These are phyloP conservation scores for Clausena lansium DNA, from an alignment of 345 rosid species.

Conservation along the genomic window DNA sequence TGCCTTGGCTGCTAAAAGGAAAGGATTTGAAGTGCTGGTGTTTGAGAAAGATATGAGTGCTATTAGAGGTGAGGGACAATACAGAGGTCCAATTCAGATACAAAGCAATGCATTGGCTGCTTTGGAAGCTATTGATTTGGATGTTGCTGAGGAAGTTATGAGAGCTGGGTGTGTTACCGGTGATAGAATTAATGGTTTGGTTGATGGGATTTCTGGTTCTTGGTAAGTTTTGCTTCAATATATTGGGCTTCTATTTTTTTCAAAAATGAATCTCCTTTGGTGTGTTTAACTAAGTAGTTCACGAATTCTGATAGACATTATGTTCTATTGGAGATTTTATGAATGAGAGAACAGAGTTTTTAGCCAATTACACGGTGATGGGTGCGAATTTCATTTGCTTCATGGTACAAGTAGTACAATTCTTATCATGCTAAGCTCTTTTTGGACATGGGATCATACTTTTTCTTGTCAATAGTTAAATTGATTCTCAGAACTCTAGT, in stretches of 20 bases:
- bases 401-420: not conserved
- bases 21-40: constrained; percentile 82
- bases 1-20: constrained; percentile 85
- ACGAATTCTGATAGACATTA: not conserved
- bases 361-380: not conserved
- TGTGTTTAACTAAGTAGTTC: not conserved
- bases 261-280: not conserved
- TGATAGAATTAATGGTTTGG: constrained; percentile 88
- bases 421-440: not conserved
- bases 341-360: not conserved
- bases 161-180: constrained; percentile 89
- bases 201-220: constrained; percentile 87
- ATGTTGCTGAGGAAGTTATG: constrained; percentile 85
- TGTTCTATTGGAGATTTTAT: not conserved
- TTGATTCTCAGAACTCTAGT: not conserved
- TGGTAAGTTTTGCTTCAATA: constrained; percentile 49
- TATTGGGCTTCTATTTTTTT: not conserved
- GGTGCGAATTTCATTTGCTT: not conserved
- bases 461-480: not conserved
- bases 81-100: constrained; percentile 93
- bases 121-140: constrained; percentile 85
- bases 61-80: constrained; percentile 92
- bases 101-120: constrained; percentile 98
- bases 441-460: not conserved
- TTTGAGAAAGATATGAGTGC: constrained; percentile 93